phyloP scores from a whole-genome alignment of 768 basidiomycete species.

The Coprinellus aureogranulatus region DNA sequence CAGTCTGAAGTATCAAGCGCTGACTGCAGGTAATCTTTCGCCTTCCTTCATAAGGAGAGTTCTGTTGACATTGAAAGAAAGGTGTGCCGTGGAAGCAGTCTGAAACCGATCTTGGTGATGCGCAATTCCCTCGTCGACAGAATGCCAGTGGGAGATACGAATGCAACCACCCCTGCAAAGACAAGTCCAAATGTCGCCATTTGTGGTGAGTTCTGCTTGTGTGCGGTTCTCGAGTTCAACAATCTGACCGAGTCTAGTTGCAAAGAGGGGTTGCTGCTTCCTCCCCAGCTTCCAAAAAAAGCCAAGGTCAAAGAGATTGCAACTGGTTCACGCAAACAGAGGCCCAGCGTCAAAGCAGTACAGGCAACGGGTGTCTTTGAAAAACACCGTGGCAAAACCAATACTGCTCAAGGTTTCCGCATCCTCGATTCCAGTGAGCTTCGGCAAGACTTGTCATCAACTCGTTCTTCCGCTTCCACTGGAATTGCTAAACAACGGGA shows the following conservation, averaged over 20 bases:
- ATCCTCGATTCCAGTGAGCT: conserved; percentile 38
- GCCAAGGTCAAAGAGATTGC: conserved; percentile 8
- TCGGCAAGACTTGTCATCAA: conserved; percentile 39
- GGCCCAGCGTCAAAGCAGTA: no score
- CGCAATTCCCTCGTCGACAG: conserved; percentile 19
- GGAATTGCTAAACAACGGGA: conserved; percentile 17
- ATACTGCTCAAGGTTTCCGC: conserved; percentile 36
- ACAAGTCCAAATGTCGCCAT: conserved; percentile 74
- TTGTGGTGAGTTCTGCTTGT: conserved; percentile 67
- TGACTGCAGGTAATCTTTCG: no score
- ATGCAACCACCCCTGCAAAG: conserved; percentile 83
- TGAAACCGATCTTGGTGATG: neutral
- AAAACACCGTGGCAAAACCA: conserved; percentile 39
- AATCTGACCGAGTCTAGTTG: conserved; percentile 46
- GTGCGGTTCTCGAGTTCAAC: neutral
- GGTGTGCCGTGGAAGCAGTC: neutral
- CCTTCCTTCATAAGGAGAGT: no score
- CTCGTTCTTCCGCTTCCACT: neutral
- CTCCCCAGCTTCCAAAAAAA: conserved; percentile 43
- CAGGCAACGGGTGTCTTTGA: conserved; percentile 47
- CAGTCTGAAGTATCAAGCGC: no score
- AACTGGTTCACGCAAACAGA: no score
- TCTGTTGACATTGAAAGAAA: neutral
- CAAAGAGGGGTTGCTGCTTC: conserved; percentile 68
- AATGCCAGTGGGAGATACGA: conserved; percentile 63